Conservation (phyloP, 176 grass and related monocot species). For the Triticum urartu region DNA sequence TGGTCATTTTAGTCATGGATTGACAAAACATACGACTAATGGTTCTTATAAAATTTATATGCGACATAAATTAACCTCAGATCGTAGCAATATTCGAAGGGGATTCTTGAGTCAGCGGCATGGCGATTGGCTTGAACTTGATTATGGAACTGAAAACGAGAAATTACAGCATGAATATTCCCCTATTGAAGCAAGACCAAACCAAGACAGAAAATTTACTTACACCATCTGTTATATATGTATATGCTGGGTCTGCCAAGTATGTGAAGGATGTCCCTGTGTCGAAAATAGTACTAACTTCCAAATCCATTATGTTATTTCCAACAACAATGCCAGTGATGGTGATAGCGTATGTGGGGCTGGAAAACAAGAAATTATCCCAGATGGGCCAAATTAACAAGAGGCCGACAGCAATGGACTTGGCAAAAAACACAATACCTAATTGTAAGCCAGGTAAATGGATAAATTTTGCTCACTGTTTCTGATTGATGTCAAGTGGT, state of each 20-base stretch:
- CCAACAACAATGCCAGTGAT: constrained; percentile 51
- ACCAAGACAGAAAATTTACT: constrained; percentile 26
- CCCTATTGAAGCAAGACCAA: not conserved
- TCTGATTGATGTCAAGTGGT: constrained; percentile 49
- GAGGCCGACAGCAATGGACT: not conserved
- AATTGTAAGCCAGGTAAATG: not conserved
- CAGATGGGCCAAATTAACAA: not conserved
- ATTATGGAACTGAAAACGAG: constrained; percentile 58
- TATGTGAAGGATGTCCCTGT: constrained; percentile 87
- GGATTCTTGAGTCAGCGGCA: constrained; percentile 50
- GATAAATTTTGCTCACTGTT: constrained; percentile 46
- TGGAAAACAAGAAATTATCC: constrained; percentile 27
- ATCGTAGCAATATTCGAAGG: constrained; percentile 83
- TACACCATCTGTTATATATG: constrained; percentile 65
- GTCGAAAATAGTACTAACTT: constrained; percentile 70
- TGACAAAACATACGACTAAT: not conserved
- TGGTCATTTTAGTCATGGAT: not conserved
- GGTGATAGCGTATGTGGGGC: constrained; percentile 59
- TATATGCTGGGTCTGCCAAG: constrained; percentile 68
- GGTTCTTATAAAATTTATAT: not conserved
- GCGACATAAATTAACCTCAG: constrained; percentile 47
- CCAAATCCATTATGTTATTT: constrained; percentile 34
- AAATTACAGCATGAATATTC: not conserved
- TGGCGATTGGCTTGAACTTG: constrained; percentile 55
- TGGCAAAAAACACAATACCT: not conserved